Base-by-base conservation (phyloP, 1,284 basidiomycete species). In the Cyathus pygmaeus region DNA sequence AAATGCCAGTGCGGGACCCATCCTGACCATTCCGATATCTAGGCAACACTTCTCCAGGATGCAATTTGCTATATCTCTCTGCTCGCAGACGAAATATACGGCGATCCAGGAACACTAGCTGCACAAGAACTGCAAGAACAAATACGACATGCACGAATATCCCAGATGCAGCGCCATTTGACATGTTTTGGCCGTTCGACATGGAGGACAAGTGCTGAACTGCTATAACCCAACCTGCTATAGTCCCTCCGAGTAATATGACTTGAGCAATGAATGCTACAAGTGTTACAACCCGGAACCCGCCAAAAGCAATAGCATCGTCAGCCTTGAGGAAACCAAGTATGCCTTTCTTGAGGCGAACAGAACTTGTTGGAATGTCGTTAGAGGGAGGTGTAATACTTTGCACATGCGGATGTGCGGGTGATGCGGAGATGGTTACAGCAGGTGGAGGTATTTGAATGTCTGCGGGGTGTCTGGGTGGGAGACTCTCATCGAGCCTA, bases 91-190 rank as follows among this genome's bases (percentile, higher is more conserved):
- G 83, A 74, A 83, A 91, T 47, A 90, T 62, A 13, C 83, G 81
- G 26, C 90, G 86, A 71, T 92, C 89, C 62, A 92, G 67, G 71
- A 91, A 85, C 59, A 91, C 71, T 50, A 89, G 71, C 69, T 90
- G 82, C 21, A 77, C 77, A 66, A 90, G 72, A 27, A 79, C 59
- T 24, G 76, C 73, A 65, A 89, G 74, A 21, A 75, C 81, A 67
- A 90, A 89, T 1, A 85, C 76, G 70, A 89, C 81, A 72, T 90
- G 87, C 21, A 89, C 71, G 68, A 89, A 88, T 55, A 90, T 82
- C 23, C 74, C 68, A 4, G 83, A 76, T 10, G 78, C 74, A n/a
- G 65, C 50, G 21, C 66, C 64, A 10, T 65, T 63, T 53, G 69
- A 58, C 50, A 63, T 23, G 36, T 59, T 39, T 55, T 60, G 59